Evolutionary conservation across 2,329 filamentous ascomycete genomes (phyloP).

Genomic region (Acrodontium crateriforme): DNA sequence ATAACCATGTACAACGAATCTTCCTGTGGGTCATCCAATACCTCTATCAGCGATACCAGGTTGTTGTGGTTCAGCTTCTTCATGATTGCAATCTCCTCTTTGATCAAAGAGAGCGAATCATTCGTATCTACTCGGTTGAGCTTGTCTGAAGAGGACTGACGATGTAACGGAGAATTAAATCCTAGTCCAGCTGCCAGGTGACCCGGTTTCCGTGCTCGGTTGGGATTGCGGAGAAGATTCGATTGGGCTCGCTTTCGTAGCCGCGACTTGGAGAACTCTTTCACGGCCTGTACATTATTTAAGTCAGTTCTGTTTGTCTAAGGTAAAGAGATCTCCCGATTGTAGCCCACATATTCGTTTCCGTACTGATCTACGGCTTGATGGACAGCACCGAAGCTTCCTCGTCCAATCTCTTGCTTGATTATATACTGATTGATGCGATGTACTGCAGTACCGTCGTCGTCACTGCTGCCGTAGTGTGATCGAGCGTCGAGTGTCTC

Average conservation of each 20-base stretch:
- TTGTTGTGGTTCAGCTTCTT: constrained; percentile 95
- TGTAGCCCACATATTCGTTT: constrained; percentile 75
- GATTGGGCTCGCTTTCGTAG: constrained; percentile 83
- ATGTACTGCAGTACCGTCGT: constrained; percentile 68
- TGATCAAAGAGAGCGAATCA: constrained; percentile 72
- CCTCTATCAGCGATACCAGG: constrained; percentile 83
- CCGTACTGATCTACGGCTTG: constrained; percentile 81
- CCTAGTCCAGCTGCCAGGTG: constrained; percentile 37
- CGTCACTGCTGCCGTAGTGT: constrained; percentile 71
- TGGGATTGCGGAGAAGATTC: constrained; percentile 59
- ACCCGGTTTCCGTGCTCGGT: constrained; percentile 39
- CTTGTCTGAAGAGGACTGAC: constrained; percentile 39
- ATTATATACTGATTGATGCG: constrained; percentile 92
- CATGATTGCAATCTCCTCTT: constrained; percentile 96
- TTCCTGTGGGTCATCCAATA: constrained; percentile 86
- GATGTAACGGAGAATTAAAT: constrained; percentile 51
- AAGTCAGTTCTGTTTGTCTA: too few species aligned
- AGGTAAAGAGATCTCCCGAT: too few species aligned
- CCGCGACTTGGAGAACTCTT: constrained; percentile 91
- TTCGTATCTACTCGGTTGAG: constrained; percentile 38
- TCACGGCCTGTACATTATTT: constrained; percentile 64
- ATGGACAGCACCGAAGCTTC: constrained; percentile 90
- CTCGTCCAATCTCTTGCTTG: constrained; percentile 87
- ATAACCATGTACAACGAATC: constrained; percentile 98
- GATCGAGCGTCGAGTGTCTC: constrained; percentile 86